Percentiles rank a stretch among this genome's conserved stretches.
Evolutionary conservation across 2,329 filamentous ascomycete genomes (phyloP).

Genomic region (Hymenotorrendiella dingleyae): DNA sequence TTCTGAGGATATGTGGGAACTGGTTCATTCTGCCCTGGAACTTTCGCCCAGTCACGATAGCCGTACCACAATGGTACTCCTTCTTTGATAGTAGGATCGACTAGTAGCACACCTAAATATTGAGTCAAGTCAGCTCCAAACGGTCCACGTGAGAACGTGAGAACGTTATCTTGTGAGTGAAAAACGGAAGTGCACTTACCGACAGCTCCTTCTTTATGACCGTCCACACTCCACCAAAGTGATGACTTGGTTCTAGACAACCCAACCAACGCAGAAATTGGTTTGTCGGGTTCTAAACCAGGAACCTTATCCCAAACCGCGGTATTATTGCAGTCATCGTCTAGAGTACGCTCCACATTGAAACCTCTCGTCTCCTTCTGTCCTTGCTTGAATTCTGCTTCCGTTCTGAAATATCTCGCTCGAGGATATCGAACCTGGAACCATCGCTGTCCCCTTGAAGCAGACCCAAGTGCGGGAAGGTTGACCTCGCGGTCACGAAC

Average conservation of each 20-base stretch:
- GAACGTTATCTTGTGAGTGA: background rate
- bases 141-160: too few species aligned
- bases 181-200: background rate
- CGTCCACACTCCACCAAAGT: slow-evolving; percentile 8
- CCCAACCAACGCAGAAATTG: slow-evolving; percentile 6
- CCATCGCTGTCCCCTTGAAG: slow-evolving; percentile 2
- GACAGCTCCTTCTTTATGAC: slow-evolving; percentile 1
- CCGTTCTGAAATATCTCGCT: slow-evolving; percentile 6
- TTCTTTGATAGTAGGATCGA: slow-evolving; percentile 5
- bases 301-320: slow-evolving; percentile 7
- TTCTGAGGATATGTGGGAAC: background rate
- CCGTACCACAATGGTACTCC: slow-evolving; percentile 8
- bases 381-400: slow-evolving; percentile 1
- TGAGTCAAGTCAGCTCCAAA: background rate
- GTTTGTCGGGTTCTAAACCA: slow-evolving; percentile 3
- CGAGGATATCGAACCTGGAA: slow-evolving; percentile 10
- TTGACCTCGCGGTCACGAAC: slow-evolving; percentile 3
- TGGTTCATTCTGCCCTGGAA: slow-evolving; percentile 1
- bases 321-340: too few species aligned
- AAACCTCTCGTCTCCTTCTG: slow-evolving; percentile 5
- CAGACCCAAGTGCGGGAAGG: slow-evolving; percentile 3
- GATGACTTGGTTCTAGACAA: slow-evolving; percentile 8
- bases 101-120: slow-evolving; percentile 5
- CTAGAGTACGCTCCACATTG: slow-evolving; percentile 8
- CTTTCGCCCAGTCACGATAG: slow-evolving; percentile 1